A percentile compares a stretch with the other conserved stretches of the same genome.
Conservation (phyloP, 2,329 filamentous ascomycete genomes). For the Biscogniauxia marginata region DNA sequence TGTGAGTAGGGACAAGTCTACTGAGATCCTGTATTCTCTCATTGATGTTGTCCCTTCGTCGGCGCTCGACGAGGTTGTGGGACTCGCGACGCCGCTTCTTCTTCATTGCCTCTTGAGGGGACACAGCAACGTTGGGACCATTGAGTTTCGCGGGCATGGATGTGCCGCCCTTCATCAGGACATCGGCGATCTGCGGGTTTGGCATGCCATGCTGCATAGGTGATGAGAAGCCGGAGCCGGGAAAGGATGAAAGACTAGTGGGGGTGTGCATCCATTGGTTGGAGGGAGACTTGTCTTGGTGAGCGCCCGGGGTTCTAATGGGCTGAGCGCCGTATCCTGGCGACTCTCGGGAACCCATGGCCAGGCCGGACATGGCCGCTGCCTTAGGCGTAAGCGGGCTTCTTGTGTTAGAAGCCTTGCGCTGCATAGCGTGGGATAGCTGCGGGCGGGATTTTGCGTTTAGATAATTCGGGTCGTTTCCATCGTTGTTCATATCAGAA, state of each 20-base stretch:
- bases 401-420: constrained; percentile 71
- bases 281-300: constrained; percentile 81
- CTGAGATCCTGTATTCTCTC: constrained; percentile 97
- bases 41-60: constrained; percentile 96
- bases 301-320: constrained; percentile 65
- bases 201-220: constrained; percentile 68
- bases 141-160: constrained; percentile 88
- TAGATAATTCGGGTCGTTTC: constrained; percentile 54
- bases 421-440: constrained; percentile 63
- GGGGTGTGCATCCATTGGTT: constrained; percentile 88
- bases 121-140: constrained; percentile 51
- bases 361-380: constrained; percentile 66
- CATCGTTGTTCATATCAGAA: constrained; percentile 49
- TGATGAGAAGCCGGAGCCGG: constrained; percentile 85
- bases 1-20: constrained; percentile 85
- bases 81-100: constrained; percentile 87
- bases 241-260: constrained; percentile 78
- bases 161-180: constrained; percentile 82
- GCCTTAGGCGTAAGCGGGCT: constrained; percentile 83
- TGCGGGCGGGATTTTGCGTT: constrained; percentile 57
- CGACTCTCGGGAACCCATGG: constrained; percentile 66
- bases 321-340: constrained; percentile 73
- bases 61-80: constrained; percentile 93
- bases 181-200: constrained; percentile 80
- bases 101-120: constrained; percentile 84